Percentiles rank a stretch among this genome's conserved stretches.
These are phyloP conservation scores for Sugiyamaella pinicola DNA, from an alignment of 1,139 yeast genomes.

Conservation along the genomic window DNA sequence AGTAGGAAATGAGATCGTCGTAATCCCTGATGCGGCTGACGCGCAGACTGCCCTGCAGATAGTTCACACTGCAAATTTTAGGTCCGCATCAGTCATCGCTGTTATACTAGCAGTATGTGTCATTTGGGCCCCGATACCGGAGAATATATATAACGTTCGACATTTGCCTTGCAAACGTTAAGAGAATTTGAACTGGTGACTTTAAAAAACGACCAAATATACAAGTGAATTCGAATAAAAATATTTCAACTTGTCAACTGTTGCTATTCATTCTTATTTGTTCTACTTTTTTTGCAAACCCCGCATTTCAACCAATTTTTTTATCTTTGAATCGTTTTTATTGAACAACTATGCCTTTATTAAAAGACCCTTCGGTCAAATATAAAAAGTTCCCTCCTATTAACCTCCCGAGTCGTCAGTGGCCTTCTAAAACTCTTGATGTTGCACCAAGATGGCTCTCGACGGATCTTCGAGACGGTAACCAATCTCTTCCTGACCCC, in stretches of 20 bases:
- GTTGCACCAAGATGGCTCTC: conserved; percentile 96
- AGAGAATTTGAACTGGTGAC: background rate
- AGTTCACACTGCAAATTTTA: conserved; percentile 5
- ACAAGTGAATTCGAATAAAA: too few species aligned
- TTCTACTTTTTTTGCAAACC: background rate
- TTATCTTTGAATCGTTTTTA: background rate
- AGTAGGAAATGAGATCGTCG: background rate
- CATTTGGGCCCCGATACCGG: conserved; percentile 12
- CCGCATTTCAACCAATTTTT: background rate
- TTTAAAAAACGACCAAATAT: background rate
- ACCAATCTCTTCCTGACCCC: conserved; percentile 96
- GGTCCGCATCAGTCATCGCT: conserved; percentile 4
- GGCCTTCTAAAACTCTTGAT: conserved; percentile 79
- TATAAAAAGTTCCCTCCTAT: conserved; percentile 71
- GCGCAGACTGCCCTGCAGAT: conserved; percentile 3
- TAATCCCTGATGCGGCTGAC: conserved; percentile 8
- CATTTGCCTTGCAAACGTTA: background rate
- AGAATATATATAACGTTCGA: background rate
- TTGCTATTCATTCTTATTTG: background rate
- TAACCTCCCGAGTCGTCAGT: conserved; percentile 71
- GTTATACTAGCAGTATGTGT: conserved; percentile 2
- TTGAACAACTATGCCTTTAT: conserved; percentile 45
- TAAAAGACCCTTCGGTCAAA: conserved; percentile 75
- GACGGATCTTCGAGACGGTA: conserved; percentile 95
- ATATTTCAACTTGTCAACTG: too few species aligned